These are phyloP conservation scores for Umbellularia californica DNA, from an alignment of 164 flowering plant species.

Conservation along the genomic window DNA sequence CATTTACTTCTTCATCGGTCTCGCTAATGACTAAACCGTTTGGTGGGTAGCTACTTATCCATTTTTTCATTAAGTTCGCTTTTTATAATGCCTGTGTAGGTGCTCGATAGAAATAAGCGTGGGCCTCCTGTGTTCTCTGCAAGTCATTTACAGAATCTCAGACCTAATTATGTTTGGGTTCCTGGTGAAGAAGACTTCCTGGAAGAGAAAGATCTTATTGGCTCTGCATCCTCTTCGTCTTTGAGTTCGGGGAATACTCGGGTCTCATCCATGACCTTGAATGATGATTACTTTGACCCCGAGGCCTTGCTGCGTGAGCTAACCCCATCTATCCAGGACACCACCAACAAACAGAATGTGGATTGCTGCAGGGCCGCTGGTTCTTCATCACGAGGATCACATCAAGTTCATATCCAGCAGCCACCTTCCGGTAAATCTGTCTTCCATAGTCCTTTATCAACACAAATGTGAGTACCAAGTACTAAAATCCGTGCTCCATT, in stretches of 20 bases:
- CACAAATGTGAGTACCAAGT: no score
- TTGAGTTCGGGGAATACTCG: conserved; percentile 51
- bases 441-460: no score
- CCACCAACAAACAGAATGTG: not conserved
- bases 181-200: conserved; percentile 27
- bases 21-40: not conserved
- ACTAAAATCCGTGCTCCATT: no score
- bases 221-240: conserved; percentile 27
- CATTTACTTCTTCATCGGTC: not conserved
- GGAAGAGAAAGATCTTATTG: conserved; percentile 39
- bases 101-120: not conserved
- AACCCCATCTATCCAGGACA: no score
- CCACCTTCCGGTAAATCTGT: conserved; percentile 30
- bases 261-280: conserved; percentile 31
- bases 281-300: conserved; percentile 43
- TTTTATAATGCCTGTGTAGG: conserved; percentile 8
- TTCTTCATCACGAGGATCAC: conserved; percentile 12
- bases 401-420: conserved; percentile 23
- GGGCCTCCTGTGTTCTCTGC: not conserved
- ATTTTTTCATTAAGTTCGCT: not conserved
- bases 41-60: not conserved
- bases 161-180: conserved; percentile 10
- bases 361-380: conserved; percentile 1
- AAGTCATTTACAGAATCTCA: not conserved
- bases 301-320: conserved; percentile 29